Evolutionary conservation across 2,329 filamentous ascomycete species (phyloP).

Genomic region (Phyllachora maydis): DNA sequence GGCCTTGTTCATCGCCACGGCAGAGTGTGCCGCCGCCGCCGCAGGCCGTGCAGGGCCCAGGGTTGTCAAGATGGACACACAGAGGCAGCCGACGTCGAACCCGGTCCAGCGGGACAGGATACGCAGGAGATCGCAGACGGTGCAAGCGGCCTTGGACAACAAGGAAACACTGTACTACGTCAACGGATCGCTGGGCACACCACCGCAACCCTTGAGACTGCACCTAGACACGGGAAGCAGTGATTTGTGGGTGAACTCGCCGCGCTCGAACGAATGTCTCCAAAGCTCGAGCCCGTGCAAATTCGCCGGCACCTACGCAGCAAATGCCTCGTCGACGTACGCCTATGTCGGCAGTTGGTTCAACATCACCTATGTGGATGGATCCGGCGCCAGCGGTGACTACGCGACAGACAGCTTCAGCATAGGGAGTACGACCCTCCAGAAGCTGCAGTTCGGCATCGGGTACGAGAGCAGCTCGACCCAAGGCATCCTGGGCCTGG

Average conservation of each 20-base stretch:
- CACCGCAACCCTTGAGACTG: slow-evolving; percentile 31
- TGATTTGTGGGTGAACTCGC: slow-evolving; percentile 51
- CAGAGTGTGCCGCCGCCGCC: slow-evolving; percentile 9
- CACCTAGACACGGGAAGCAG: slow-evolving; percentile 50
- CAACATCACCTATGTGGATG: slow-evolving; percentile 77
- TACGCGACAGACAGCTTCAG: slow-evolving; percentile 58
- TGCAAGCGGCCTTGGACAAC: slow-evolving; percentile 30
- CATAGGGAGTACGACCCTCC: slow-evolving; percentile 31
- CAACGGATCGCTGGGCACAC: slow-evolving; percentile 42
- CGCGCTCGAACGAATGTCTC: slow-evolving; percentile 37
- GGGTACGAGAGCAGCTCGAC: slow-evolving; percentile 39
- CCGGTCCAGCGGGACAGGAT: slow-evolving; percentile 22
- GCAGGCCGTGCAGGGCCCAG: slow-evolving; percentile 14
- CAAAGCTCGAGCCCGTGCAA: slow-evolving; percentile 27
- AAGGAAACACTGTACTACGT: slow-evolving; percentile 43
- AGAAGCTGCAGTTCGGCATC: slow-evolving; percentile 49
- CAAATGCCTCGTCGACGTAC: slow-evolving; percentile 59
- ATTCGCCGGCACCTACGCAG: slow-evolving; percentile 42
- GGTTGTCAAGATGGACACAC: slow-evolving; percentile 23
- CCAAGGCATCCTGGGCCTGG: slow-evolving; percentile 71
- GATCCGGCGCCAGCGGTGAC: slow-evolving; percentile 55
- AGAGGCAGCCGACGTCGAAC: slow-evolving; percentile 17
- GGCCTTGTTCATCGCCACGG: slow-evolving; percentile 9
- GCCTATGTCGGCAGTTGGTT: slow-evolving; percentile 53
- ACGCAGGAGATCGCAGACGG: slow-evolving; percentile 21